These are phyloP conservation scores for Fistulifera pelliculosa DNA, from an alignment of 108 stramenopile species.

Conservation along the genomic window DNA sequence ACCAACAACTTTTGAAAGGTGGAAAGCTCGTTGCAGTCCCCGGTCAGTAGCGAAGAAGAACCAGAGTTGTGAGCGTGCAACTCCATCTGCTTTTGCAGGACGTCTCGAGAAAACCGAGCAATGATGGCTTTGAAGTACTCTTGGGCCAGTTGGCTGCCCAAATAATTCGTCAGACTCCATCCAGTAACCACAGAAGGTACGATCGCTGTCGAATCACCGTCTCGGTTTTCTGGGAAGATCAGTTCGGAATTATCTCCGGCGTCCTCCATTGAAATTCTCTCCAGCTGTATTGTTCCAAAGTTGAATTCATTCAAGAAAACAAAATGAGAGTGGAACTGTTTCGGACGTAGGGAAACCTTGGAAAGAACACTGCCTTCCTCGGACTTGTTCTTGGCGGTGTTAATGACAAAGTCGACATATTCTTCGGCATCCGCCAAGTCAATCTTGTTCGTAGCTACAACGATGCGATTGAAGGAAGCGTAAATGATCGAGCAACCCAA, in stretches of 20 bases:
- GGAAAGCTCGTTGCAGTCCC: slow-evolving; percentile 36
- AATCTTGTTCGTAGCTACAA: slow-evolving; percentile 90
- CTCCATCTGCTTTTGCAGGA: slow-evolving; percentile 62
- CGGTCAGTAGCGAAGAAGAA: slow-evolving; percentile 3
- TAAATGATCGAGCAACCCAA: slow-evolving; percentile 89
- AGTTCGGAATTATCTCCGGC: slow-evolving; percentile 32
- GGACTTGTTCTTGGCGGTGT: slow-evolving; percentile 55
- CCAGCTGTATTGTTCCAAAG: slow-evolving; percentile 84
- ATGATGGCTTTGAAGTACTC: slow-evolving; percentile 79
- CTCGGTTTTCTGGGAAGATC: slow-evolving; percentile 16
- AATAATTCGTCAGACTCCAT: slow-evolving; percentile 80
- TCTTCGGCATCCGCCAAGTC: slow-evolving; percentile 73
- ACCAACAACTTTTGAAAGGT: slow-evolving; percentile 73
- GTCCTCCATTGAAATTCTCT: slow-evolving; percentile 44
- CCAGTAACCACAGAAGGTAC: slow-evolving; percentile 77
- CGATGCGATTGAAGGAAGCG: slow-evolving; percentile 86
- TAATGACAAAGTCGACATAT: slow-evolving; percentile 88
- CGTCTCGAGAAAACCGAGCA: slow-evolving; percentile 71
- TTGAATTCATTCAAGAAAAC: slow-evolving; percentile 94
- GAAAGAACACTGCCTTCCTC: slow-evolving; percentile 25
- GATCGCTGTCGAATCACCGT: slow-evolving; percentile 27
- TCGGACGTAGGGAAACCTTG: slow-evolving; percentile 59
- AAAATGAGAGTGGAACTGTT: slow-evolving; percentile 68
- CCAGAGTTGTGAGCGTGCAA: slow-evolving; percentile 26
- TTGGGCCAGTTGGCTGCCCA: slow-evolving; percentile 71